phyloP scores from a whole-genome alignment of 768 basidiomycete species.

The Rhodosporidiobolus sp. region DNA sequence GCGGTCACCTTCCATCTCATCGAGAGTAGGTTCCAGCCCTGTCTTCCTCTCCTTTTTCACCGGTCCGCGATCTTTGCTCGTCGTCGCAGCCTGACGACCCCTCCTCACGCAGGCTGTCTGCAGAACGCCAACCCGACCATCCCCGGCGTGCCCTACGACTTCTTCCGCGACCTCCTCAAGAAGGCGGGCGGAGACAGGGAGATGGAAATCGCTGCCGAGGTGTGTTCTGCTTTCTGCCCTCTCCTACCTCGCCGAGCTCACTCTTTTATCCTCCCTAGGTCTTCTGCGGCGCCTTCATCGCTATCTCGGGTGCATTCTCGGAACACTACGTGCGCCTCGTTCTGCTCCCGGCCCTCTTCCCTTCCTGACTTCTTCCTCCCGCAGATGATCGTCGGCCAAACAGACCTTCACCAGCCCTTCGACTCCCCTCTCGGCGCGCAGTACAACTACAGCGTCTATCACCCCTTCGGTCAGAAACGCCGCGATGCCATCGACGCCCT shows the following conservation, averaged over 20 bases:
- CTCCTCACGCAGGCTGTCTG: background rate
- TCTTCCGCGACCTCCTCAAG: background rate
- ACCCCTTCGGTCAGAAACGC: background rate
- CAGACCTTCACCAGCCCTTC: background rate
- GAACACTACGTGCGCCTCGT: slow-evolving; percentile 1
- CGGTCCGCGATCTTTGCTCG: background rate
- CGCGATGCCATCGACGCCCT: slow-evolving; percentile 8
- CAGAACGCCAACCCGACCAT: background rate
- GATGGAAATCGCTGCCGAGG: slow-evolving; percentile 20
- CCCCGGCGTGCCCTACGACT: slow-evolving; percentile 5
- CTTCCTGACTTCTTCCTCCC: background rate
- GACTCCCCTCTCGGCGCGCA: background rate
- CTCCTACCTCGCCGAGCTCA: background rate
- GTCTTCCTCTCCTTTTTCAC: background rate
- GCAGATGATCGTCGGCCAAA: background rate
- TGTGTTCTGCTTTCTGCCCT: background rate
- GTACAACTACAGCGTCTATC: background rate
- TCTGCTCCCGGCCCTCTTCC: no score
- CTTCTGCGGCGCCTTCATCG: slow-evolving; percentile 17
- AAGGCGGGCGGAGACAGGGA: background rate
- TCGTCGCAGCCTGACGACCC: no score
- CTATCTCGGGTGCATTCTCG: background rate
- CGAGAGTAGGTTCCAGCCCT: slow-evolving; percentile 1
- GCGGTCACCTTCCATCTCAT: slow-evolving; percentile 9
- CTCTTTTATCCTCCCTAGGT: background rate